Evolutionary conservation across 2,329 filamentous ascomycete genomes (phyloP).

Genomic region (Claviceps sp.): DNA sequence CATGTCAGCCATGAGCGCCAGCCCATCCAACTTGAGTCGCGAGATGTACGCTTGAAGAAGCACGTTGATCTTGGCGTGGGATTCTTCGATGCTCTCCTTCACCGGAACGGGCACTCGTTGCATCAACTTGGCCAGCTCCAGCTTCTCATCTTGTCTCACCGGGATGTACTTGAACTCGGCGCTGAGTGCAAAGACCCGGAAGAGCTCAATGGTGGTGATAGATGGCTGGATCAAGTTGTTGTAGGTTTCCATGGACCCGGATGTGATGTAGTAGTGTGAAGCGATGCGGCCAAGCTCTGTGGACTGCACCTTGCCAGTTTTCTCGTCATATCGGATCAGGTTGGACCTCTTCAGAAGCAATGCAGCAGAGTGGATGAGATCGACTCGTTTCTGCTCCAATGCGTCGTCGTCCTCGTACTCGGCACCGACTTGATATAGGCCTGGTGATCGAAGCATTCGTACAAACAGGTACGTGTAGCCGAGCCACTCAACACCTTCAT

Average conservation of each 20-base stretch:
- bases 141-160: conserved; percentile 91
- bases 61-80: conserved; percentile 96
- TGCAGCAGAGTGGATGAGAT: conserved; percentile 89
- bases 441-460: conserved; percentile 90
- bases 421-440: conserved; percentile 85
- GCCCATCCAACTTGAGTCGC: conserved; percentile 79
- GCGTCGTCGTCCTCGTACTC: conserved; percentile 90
- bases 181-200: conserved; percentile 90
- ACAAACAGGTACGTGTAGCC: conserved; percentile 98
- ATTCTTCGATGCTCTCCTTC: conserved; percentile 94
- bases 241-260: conserved; percentile 94
- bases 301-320: conserved; percentile 72
- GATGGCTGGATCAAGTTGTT: conserved; percentile 89
- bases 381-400: conserved; percentile 93
- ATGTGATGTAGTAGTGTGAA: conserved; percentile 96
- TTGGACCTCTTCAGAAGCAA: conserved; percentile 75
- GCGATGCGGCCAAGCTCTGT: conserved; percentile 93
- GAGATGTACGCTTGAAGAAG: conserved; percentile 94
- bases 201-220: conserved; percentile 87
- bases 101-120: conserved; percentile 87
- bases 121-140: conserved; percentile 85
- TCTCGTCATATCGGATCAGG: conserved; percentile 90
- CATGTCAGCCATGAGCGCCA: conserved; percentile 95
- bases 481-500: conserved; percentile 98
- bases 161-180: conserved; percentile 99